phyloP scores from a whole-genome alignment of 768 basidiomycete genomes.

The Scleroderma bovista region DNA sequence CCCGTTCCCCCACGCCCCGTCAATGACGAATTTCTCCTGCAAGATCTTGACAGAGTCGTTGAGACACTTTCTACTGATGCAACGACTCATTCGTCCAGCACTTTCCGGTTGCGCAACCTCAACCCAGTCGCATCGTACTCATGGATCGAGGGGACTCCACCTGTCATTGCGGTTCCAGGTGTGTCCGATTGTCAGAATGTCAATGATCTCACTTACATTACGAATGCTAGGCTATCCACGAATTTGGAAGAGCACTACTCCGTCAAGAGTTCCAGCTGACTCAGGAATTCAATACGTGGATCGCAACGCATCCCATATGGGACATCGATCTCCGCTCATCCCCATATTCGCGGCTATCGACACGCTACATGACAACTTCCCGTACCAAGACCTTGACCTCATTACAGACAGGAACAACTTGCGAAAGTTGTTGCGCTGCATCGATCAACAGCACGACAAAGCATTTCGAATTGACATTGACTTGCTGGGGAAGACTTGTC shows the following conservation, averaged over 20 bases:
- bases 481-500: constrained; percentile 52
- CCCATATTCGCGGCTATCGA: constrained; percentile 61
- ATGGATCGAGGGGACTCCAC: constrained; percentile 38
- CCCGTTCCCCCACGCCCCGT: background rate
- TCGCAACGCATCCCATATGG: constrained; percentile 49
- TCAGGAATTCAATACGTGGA: constrained; percentile 45
- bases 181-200: constrained; percentile 2
- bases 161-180: constrained; percentile 53
- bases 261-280: constrained; percentile 55
- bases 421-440: constrained; percentile 58
- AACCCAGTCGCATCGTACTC: constrained; percentile 48
- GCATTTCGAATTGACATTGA: constrained; percentile 71
- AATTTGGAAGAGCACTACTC: constrained; percentile 43
- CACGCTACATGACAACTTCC: constrained; percentile 23
- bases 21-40: constrained; percentile 12
- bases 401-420: constrained; percentile 65
- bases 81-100: constrained; percentile 4
- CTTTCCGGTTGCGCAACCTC: constrained; percentile 34
- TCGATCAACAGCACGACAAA: constrained; percentile 12
- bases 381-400: constrained; percentile 33
- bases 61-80: constrained; percentile 12
- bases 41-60: constrained; percentile 17
- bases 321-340: constrained; percentile 34
- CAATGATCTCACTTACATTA: background rate
- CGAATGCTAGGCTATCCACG: constrained; percentile 50